Percentiles rank a stretch among this genome's conserved stretches.
phyloP scores from a whole-genome alignment of 1,139 yeast genomes.

The Yarrowia galli region DNA sequence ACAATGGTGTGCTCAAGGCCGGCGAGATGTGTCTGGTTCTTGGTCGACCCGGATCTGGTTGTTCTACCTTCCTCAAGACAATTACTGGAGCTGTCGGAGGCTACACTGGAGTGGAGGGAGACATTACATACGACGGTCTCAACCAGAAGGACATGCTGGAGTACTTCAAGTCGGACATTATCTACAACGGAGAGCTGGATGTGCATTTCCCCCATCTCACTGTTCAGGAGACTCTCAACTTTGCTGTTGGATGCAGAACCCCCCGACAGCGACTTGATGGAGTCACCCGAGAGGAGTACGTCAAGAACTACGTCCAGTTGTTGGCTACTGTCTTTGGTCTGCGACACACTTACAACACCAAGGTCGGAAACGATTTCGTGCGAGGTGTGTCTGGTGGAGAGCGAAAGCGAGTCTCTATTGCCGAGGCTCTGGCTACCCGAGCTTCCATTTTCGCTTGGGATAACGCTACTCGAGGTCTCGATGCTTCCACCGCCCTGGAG shows the following conservation, averaged over 20 bases:
- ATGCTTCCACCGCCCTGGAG: conserved; percentile 76
- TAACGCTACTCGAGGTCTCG: conserved; percentile 81
- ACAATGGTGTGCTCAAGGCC: conserved; percentile 50
- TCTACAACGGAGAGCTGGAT: conserved; percentile 67
- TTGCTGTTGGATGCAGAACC: conserved; percentile 67
- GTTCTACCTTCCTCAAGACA: conserved; percentile 64
- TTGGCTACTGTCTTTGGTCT: conserved; percentile 66
- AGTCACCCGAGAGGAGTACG: conserved; percentile 58
- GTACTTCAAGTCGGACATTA: conserved; percentile 59
- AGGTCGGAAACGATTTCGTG: conserved; percentile 67
- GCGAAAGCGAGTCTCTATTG: conserved; percentile 67
- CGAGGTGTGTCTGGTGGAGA: conserved; percentile 74
- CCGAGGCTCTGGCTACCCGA: conserved; percentile 66
- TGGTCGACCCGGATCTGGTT: conserved; percentile 75
- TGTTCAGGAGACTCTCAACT: conserved; percentile 66
- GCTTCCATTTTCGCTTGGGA: conserved; percentile 73
- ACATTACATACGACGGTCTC: conserved; percentile 61
- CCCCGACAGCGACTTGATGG: conserved; percentile 62
- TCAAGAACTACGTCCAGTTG: conserved; percentile 58
- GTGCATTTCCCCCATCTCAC: conserved; percentile 70
- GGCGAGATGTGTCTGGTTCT: conserved; percentile 69
- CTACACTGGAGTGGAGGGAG: conserved; percentile 55
- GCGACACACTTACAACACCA: conserved; percentile 61
- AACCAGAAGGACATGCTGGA: conserved; percentile 59
- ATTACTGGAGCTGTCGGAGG: conserved; percentile 60